A percentile compares a stretch with the other conserved stretches of the same genome.
Evolutionary conservation across 805 yeast species (phyloP).

Genomic region (Yamadazyma akitaensis): DNA sequence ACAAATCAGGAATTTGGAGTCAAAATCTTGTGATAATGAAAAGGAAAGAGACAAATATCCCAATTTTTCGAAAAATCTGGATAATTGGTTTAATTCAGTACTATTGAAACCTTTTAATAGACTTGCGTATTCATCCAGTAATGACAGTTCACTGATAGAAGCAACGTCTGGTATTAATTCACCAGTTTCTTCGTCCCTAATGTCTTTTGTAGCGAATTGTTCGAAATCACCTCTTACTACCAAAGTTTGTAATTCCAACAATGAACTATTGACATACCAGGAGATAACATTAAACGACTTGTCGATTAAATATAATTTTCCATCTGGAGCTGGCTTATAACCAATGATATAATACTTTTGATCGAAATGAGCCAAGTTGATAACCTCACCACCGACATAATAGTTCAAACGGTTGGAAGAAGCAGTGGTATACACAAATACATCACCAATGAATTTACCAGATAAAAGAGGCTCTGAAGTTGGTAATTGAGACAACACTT

Average conservation of each 20-base stretch:
- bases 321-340: conserved; percentile 79
- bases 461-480: conserved; percentile 70
- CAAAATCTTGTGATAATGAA: conserved; percentile 77
- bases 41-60: conserved; percentile 83
- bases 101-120: conserved; percentile 59
- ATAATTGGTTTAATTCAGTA: conserved; percentile 69
- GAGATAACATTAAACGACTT: conserved; percentile 81
- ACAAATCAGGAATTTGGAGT: conserved; percentile 90
- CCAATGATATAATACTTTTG: conserved; percentile 84
- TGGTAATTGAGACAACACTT: conserved; percentile 74
- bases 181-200: conserved; percentile 36
- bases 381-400: conserved; percentile 89
- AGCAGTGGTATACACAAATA: conserved; percentile 83
- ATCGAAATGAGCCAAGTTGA: conserved; percentile 90
- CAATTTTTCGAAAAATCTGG: conserved; percentile 92
- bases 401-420: conserved; percentile 83
- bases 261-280: conserved; percentile 77
- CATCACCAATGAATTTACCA: conserved; percentile 97
- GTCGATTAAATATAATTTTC: conserved; percentile 85
- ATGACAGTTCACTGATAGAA: conserved; percentile 50
- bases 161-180: conserved; percentile 38
- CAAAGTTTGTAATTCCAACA: conserved; percentile 92
- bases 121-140: conserved; percentile 47
- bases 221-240: conserved; percentile 94
- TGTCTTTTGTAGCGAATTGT: conserved; percentile 38